Evolutionary conservation across 352 stramenopile species (phyloP).

Genomic region (Thraustotheca clavata): DNA sequence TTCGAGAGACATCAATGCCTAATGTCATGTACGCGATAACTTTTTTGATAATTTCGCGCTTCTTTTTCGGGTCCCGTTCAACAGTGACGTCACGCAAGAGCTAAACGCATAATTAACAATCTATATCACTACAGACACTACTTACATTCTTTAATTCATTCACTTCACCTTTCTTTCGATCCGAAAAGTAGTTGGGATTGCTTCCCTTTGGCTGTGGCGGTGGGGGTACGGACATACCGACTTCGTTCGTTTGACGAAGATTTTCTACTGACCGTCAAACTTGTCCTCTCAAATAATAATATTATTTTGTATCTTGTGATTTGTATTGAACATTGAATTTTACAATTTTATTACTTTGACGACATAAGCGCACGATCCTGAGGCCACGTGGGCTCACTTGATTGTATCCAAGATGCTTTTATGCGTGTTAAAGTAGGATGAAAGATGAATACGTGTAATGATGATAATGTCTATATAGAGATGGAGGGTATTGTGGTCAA

Average conservation of each 20-base stretch:
- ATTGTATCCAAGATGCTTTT: too few relatives aligned
- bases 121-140: slow-evolving; percentile 1
- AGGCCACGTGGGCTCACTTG: slow-evolving; percentile 3
- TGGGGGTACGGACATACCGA: slow-evolving; percentile 14
- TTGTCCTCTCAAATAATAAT: not conserved
- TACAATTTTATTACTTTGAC: not conserved
- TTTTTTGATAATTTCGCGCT: slow-evolving; percentile 99
- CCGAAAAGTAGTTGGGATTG: slow-evolving; percentile 76
- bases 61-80: slow-evolving; percentile 95
- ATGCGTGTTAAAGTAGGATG: too few relatives aligned
- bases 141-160: slow-evolving; percentile 92
- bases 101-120: slow-evolving; percentile 25
- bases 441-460: too few relatives aligned
- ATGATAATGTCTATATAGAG: too few relatives aligned
- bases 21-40: slow-evolving; percentile 99
- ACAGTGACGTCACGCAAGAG: slow-evolving; percentile 95
- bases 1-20: slow-evolving; percentile 97
- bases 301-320: not conserved
- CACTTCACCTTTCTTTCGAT: slow-evolving; percentile 94
- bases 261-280: slow-evolving; percentile 15
- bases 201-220: slow-evolving; percentile 24
- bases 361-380: not conserved
- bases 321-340: not conserved
- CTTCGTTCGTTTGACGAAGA: slow-evolving; percentile 14
- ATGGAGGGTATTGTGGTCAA: too few relatives aligned